Evolutionary conservation across 352 stramenopile genomes (phyloP).

Genomic region (Paralagenidium karlingii): DNA sequence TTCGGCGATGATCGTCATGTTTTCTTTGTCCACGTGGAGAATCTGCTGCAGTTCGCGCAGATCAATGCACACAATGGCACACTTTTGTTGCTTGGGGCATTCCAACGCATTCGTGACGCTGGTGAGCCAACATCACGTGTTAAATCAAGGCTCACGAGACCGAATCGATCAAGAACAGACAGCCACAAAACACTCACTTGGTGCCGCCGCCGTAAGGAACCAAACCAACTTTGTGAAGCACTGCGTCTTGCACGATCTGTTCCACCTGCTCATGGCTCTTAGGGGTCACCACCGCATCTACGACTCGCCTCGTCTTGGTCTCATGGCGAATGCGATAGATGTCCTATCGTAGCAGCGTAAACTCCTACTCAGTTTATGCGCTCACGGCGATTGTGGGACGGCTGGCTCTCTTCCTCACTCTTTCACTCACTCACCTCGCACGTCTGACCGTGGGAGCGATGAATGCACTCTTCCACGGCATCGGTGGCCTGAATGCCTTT

Average conservation of each 20-base stretch:
- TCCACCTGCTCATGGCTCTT: conserved; percentile 70
- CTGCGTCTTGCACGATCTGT: conserved; percentile 61
- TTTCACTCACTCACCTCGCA: conserved; percentile 28
- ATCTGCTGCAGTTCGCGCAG: conserved; percentile 84
- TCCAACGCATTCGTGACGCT: conserved; percentile 49
- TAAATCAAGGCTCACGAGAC: not conserved
- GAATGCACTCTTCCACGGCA: conserved; percentile 36
- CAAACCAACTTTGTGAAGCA: conserved; percentile 65
- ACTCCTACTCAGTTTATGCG: too few relatives aligned
- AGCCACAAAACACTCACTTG: conserved; percentile 50
- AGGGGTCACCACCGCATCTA: conserved; percentile 88
- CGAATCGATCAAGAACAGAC: not conserved
- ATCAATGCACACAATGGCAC: conserved; percentile 90
- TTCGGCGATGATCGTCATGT: conserved; percentile 81
- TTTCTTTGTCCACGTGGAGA: conserved; percentile 57
- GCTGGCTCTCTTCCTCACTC: too few relatives aligned
- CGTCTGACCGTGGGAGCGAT: conserved; percentile 55
- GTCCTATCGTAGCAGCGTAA: too few relatives aligned
- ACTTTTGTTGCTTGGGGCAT: conserved; percentile 48
- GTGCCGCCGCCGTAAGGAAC: conserved; percentile 93
- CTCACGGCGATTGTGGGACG: too few relatives aligned
- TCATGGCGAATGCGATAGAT: conserved; percentile 41
- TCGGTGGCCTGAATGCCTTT: conserved; percentile 21
- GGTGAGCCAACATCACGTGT: not conserved
- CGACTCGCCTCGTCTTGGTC: conserved; percentile 40